phyloP scores from a whole-genome alignment of 2,329 filamentous ascomycete genomes.

The Beauveria australis region DNA sequence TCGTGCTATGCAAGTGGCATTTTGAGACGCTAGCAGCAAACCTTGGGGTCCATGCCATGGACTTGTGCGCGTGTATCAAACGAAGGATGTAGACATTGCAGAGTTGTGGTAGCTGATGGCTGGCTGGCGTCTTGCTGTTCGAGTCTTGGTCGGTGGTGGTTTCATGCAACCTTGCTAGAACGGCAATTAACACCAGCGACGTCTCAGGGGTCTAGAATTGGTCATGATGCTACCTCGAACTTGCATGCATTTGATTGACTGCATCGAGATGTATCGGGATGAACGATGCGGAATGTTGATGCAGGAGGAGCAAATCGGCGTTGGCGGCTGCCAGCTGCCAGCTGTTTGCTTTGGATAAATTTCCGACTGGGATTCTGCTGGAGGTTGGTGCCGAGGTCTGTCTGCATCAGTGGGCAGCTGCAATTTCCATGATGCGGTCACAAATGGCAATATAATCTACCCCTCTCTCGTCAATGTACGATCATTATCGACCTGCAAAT shows the following conservation, averaged over 20 bases:
- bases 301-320: background rate
- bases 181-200: background rate
- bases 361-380: background rate
- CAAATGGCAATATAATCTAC: background rate
- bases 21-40: background rate
- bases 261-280: background rate
- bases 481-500: background rate
- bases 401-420: background rate
- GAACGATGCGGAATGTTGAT: background rate
- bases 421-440: background rate
- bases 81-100: background rate
- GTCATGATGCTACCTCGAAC: background rate
- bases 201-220: background rate
- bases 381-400: background rate
- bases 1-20: background rate
- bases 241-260: background rate
- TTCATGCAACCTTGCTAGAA: background rate
- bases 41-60: background rate
- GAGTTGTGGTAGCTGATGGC: background rate
- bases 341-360: slow-evolving; percentile 2
- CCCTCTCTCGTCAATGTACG: background rate
- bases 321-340: background rate
- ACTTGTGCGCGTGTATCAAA: background rate
- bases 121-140: background rate
- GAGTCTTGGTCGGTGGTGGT: background rate